Percentiles rank a stretch among this genome's conserved stretches.
Evolutionary conservation across 2,329 filamentous ascomycete genomes (phyloP).

Genomic region (Beauveria varroae): DNA sequence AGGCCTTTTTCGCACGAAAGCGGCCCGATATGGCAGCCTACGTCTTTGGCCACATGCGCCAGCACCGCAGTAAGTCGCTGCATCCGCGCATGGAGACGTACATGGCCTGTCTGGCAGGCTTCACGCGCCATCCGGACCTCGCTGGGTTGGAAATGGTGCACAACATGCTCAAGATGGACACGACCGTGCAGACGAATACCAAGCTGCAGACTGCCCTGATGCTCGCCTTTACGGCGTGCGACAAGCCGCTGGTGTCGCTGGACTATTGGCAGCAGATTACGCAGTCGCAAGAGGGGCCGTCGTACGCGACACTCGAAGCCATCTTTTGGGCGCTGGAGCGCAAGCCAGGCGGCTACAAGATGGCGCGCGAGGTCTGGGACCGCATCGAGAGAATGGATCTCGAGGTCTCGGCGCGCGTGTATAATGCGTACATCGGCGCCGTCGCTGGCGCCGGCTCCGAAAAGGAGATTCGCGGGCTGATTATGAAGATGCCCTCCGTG

Average conservation of each 20-base stretch:
- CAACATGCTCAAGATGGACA: slow-evolving; percentile 92
- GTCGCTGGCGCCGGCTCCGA: slow-evolving; percentile 63
- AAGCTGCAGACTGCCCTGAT: slow-evolving; percentile 77
- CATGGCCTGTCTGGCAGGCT: slow-evolving; percentile 66
- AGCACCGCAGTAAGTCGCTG: slow-evolving; percentile 53
- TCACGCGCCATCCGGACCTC: slow-evolving; percentile 46
- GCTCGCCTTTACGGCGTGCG: slow-evolving; percentile 70
- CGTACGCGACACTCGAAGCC: slow-evolving; percentile 70
- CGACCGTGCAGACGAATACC: slow-evolving; percentile 69
- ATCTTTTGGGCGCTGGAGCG: slow-evolving; percentile 73
- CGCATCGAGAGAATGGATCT: slow-evolving; percentile 69
- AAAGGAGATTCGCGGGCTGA: slow-evolving; percentile 57
- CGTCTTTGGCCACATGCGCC: slow-evolving; percentile 92
- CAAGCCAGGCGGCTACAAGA: slow-evolving; percentile 47
- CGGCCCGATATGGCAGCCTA: slow-evolving; percentile 79
- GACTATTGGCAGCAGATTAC: slow-evolving; percentile 80
- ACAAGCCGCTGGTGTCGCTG: slow-evolving; percentile 57
- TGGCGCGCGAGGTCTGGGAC: slow-evolving; percentile 62
- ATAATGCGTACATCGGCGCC: slow-evolving; percentile 68
- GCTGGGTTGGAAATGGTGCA: slow-evolving; percentile 69
- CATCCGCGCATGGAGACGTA: slow-evolving; percentile 71
- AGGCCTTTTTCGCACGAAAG: slow-evolving; percentile 67
- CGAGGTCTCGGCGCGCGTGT: slow-evolving; percentile 65
- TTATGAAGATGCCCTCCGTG: slow-evolving; percentile 59
- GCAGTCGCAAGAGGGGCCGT: slow-evolving; percentile 77